phyloP scores from a whole-genome alignment of 176 grass and related monocot species.

The Zoysia japonica region DNA sequence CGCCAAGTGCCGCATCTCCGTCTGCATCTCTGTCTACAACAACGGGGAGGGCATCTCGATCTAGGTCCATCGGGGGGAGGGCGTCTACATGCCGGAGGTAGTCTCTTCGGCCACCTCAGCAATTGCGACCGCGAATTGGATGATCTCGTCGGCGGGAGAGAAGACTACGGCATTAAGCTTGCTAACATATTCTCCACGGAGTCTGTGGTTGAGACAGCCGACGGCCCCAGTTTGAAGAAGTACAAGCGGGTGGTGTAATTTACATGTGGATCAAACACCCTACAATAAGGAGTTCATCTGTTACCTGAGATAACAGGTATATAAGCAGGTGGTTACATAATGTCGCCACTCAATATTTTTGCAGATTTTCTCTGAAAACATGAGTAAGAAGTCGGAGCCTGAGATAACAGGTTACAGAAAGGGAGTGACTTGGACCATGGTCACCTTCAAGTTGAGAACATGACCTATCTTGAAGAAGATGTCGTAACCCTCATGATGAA shows the following conservation, averaged over 20 bases:
- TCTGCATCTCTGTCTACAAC: constrained; percentile 69
- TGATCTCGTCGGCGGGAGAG: constrained; percentile 67
- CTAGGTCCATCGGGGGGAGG: constrained; percentile 68
- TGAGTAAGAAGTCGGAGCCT: too few relatives aligned
- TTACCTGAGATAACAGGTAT: too few relatives aligned
- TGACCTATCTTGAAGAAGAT: too few relatives aligned
- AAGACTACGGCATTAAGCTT: constrained; percentile 86
- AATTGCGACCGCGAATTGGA: constrained; percentile 46
- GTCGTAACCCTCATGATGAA: too few relatives aligned
- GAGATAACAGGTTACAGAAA: too few relatives aligned
- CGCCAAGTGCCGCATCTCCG: constrained; percentile 44
- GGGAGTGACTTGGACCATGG: too few relatives aligned
- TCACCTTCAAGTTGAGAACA: too few relatives aligned
- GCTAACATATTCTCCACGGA: constrained; percentile 93
- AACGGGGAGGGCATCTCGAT: constrained; percentile 64
- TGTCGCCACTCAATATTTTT: too few relatives aligned
- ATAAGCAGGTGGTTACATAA: too few relatives aligned
- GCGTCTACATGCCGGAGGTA: constrained; percentile 71
- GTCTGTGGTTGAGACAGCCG: constrained; percentile 80
- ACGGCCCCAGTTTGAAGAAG: constrained; percentile 62
- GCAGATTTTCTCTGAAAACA: too few relatives aligned
- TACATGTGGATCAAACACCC: too few relatives aligned
- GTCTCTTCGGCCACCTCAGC: constrained; percentile 79
- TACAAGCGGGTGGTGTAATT: constrained; percentile 63
- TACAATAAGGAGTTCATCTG: too few relatives aligned